These are phyloP conservation scores for Clausena lansium DNA, from an alignment of 345 rosid genomes.

Conservation along the genomic window DNA sequence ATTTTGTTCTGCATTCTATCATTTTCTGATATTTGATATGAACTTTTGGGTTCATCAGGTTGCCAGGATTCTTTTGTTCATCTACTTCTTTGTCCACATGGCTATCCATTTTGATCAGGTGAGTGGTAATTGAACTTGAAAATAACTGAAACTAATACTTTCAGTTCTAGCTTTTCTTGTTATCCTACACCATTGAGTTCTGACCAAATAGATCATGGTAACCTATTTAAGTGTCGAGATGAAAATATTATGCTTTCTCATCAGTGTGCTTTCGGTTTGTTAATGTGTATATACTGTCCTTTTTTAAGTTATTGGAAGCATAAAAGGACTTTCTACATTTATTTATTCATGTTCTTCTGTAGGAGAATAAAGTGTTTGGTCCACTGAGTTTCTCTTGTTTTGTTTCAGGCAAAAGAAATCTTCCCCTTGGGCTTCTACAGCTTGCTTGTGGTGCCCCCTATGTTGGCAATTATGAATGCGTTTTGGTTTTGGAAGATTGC, in stretches of 20 bases:
- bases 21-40: neutral
- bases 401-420: constrained; percentile 55
- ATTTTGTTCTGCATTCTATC: neutral
- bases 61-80: constrained; percentile 73
- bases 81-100: constrained; percentile 65
- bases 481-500: constrained; percentile 83
- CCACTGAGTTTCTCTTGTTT: neutral
- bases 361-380: no score
- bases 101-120: constrained; percentile 71
- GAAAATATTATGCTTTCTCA: neutral
- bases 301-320: neutral
- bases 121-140: constrained; percentile 12
- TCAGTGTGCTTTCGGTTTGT: no score
- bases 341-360: no score
- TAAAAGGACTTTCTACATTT: neutral
- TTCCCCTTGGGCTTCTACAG: constrained; percentile 76
- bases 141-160: neutral
- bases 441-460: constrained; percentile 49
- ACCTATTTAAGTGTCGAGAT: neutral
- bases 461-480: constrained; percentile 52
- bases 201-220: neutral
- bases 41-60: constrained; percentile 36
- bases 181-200: neutral
- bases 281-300: no score
- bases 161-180: neutral